phyloP scores from a whole-genome alignment of 768 basidiomycete species.

The Austroboletus eburneus region DNA sequence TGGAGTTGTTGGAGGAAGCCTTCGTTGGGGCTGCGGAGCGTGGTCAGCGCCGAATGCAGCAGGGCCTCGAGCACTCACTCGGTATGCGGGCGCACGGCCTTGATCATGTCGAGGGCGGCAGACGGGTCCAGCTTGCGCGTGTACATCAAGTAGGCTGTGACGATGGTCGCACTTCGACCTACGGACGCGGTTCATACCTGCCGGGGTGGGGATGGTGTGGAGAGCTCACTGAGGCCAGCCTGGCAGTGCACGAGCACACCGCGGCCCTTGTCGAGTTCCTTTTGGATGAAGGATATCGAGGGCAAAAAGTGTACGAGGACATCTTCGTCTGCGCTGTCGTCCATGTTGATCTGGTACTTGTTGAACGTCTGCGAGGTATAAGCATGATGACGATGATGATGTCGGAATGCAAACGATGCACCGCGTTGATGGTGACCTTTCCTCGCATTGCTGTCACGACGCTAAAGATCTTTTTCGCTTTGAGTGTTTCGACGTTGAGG shows the following conservation, averaged over 20 bases:
- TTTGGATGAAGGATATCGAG: conserved; percentile 78
- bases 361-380: conserved; percentile 82
- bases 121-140: conserved; percentile 51
- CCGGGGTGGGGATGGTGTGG: neutral
- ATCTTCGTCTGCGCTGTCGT: conserved; percentile 73
- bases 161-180: conserved; percentile 84
- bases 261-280: conserved; percentile 67
- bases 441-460: conserved; percentile 73
- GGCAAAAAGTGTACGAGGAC: conserved; percentile 74
- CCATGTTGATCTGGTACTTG: conserved; percentile 72
- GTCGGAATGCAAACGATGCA: too few relatives aligned
- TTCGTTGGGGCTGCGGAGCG: conserved; percentile 68
- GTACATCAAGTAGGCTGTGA: conserved; percentile 88
- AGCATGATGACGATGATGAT: too few relatives aligned
- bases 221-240: conserved; percentile 75
- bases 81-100: conserved; percentile 58
- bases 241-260: conserved; percentile 89
- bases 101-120: conserved; percentile 66
- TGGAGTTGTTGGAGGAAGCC: too few relatives aligned
- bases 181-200: conserved; percentile 7
- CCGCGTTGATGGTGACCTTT: conserved; percentile 60
- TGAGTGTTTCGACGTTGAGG: conserved; percentile 54
- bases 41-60: neutral
- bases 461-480: conserved; percentile 69
- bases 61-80: conserved; percentile 48